Evolutionary conservation across 106 monocot genomes (phyloP), one percentile per base, ranked within the genome.

Genomic region (Acorus calamus): DNA sequence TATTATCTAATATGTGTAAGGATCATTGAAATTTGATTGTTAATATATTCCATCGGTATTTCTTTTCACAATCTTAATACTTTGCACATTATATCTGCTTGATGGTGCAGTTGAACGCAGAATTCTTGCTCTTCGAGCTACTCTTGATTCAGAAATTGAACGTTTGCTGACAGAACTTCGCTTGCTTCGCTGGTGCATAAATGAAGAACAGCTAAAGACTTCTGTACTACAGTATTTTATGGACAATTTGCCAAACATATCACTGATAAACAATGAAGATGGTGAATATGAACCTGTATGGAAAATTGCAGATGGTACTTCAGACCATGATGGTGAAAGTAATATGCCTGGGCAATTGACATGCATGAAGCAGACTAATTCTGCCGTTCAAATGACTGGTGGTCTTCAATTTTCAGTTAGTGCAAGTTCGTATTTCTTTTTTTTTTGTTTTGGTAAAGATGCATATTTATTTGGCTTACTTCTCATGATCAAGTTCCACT

Each of bases 101-200:
- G 55, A 65, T 6, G 55, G 46, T 45, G 60, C 44, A 91, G 86
- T 71, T 71, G 83, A 81, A 64, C 76, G 75, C 0, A 57, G 80
- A 44, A 74, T 85, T 71, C 57, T 73, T 63, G 85, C 85, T 49
- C 77, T 93, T 64, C 74, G 70, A 65, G 93, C 93, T 50, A 81
- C 81, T 52, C 50, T 68, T 44, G 81, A 45, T 44, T 85, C 83
- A 10, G 93, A 89, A 68, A 77, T 69, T 13, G 75, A 78, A 48
- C 83, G 51, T 47, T 50, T 86, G 42, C 74, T 83, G 11, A 76
- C 83, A 3, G 47, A 72, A 51, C 50, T 81, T 50, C 85, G 83
- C 6, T 69, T 84, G 56, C 57, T 88, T 14, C 82, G 77, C 0
- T 86, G 82, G 2, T 83, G 67, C 70, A 52, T 89, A 12, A 81